phyloP scores from a whole-genome alignment of 495 filamentous ascomycete genomes.

The Neurospora sp. region DNA sequence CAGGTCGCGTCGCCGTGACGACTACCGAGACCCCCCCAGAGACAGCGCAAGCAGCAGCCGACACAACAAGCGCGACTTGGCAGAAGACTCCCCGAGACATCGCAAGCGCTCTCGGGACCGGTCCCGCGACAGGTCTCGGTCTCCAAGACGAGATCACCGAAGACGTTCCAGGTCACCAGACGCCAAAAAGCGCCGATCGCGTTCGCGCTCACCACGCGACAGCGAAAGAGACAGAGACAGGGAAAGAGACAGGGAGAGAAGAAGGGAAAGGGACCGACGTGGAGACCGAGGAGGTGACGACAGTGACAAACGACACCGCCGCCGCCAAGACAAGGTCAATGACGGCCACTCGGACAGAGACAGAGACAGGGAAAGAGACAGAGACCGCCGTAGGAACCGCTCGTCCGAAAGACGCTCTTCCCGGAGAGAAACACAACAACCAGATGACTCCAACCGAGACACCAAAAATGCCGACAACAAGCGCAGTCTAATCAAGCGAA shows the following conservation, averaged over 20 bases:
- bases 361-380: conserved; percentile 2
- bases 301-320: conserved; percentile 2
- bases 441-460: conserved; percentile 10
- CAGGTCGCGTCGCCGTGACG: conserved; percentile 10
- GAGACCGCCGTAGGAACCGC: neutral
- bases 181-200: conserved; percentile 22
- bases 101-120: conserved; percentile 12
- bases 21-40: conserved; percentile 3
- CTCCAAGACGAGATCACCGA: conserved; percentile 18
- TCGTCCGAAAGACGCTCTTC: conserved; percentile 1
- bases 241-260: conserved; percentile 9
- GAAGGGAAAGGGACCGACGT: conserved; percentile 1
- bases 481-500: conserved; percentile 25
- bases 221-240: conserved; percentile 9
- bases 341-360: conserved; percentile 3
- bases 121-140: conserved; percentile 12
- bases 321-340: neutral
- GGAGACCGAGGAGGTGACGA: conserved; percentile 3
- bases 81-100: conserved; percentile 14
- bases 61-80: conserved; percentile 1
- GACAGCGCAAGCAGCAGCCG: conserved; percentile 1
- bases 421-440: neutral
- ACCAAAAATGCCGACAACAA: conserved; percentile 7
- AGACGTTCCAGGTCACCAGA: conserved; percentile 30
- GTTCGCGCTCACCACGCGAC: conserved; percentile 6